Evolutionary conservation across 1,139 yeast species (phyloP).

Genomic region (Chernovozyma sophiae-reginae): DNA sequence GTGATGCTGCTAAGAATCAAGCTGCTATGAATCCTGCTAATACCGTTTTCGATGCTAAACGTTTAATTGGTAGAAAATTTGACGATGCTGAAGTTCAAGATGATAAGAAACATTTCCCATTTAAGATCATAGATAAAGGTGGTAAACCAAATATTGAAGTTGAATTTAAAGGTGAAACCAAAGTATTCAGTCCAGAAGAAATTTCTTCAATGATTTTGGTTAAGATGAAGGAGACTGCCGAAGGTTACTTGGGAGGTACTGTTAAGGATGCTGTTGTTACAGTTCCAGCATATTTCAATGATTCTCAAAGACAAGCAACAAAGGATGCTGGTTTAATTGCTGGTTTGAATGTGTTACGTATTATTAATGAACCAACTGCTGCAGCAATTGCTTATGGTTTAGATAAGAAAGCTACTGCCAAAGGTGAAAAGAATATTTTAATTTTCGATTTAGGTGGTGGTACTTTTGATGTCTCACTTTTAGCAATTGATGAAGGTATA

Average conservation of each 20-base stretch:
- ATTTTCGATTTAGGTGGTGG: slow-evolving; percentile 98
- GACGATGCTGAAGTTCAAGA: slow-evolving; percentile 52
- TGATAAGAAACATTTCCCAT: slow-evolving; percentile 63
- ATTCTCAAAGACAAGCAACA: slow-evolving; percentile 62
- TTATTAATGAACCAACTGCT: slow-evolving; percentile 60
- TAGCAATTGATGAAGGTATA: slow-evolving; percentile 92
- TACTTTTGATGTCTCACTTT: slow-evolving; percentile 92
- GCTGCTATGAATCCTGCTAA: slow-evolving; percentile 55
- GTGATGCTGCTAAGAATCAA: slow-evolving; percentile 59
- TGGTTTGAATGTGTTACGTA: slow-evolving; percentile 56
- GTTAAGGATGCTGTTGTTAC: slow-evolving; percentile 73
- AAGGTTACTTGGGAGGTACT: slow-evolving; percentile 55
- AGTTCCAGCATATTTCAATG: slow-evolving; percentile 62
- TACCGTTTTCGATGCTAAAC: slow-evolving; percentile 62
- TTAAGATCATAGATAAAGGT: slow-evolving; percentile 51
- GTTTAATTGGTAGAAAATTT: slow-evolving; percentile 65
- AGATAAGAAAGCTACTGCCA: slow-evolving; percentile 59
- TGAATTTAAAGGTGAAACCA: slow-evolving; percentile 63
- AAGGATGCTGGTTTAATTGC: slow-evolving; percentile 62
- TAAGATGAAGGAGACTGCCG: slow-evolving; percentile 69
- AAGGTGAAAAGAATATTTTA: slow-evolving; percentile 44
- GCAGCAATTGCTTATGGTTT: slow-evolving; percentile 64
- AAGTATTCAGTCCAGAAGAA: slow-evolving; percentile 62
- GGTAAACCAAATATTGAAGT: slow-evolving; percentile 61
- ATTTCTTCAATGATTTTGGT: slow-evolving; percentile 60